Evolutionary conservation across 345 rosid genomes (phyloP), one percentile per base, ranked within the genome.

Genomic region (Acer saccharum): DNA sequence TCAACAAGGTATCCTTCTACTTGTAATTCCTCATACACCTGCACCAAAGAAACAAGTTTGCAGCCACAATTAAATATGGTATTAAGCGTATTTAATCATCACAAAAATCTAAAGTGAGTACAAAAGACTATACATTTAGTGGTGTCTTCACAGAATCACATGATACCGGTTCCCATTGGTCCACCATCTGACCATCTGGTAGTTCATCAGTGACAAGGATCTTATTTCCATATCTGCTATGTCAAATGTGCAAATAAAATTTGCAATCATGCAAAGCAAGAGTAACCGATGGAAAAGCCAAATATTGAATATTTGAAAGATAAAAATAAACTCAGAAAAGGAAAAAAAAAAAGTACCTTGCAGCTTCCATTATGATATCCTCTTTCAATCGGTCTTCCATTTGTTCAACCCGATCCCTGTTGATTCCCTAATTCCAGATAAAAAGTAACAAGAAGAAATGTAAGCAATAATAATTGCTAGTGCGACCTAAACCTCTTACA

Each of bases 171-270:
- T 93, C 99, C 98, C 98, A 96, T 61, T 92, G 99, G 84, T 96
- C 99, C 75, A 93, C 99, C 94, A 93, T 92, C 86, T 92, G 98
- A 86, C 98, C 98, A 89, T 92, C 95, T 58, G 99, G 97, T 73
- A 96, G 91, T 87, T 96, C 99, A 89, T 93, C 98, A 60, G 97
- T 96, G 83, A 96, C 99, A 77, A 93, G 98, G 86, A 96, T 93
- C 89, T 96, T 96, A 86, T 93, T 92, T 78, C 95, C 98, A 83
- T 91, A 96, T 83, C 98, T 96, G 95, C 73, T 70, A 86, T 13
- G 81, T 75, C 80, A 85, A 78, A 79, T 78, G 63, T 50, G 52
- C 74, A 74, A 81, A 61, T 43, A 41, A 72, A 73, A 75, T 69
- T 52, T 72, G 72, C 60, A 8, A 81, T 77, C 58, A 78, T 66